Percentiles rank a stretch among this genome's conserved stretches.
Evolutionary conservation across 2,329 filamentous ascomycete species (phyloP).

Genomic region (Fusarium bulbicola): DNA sequence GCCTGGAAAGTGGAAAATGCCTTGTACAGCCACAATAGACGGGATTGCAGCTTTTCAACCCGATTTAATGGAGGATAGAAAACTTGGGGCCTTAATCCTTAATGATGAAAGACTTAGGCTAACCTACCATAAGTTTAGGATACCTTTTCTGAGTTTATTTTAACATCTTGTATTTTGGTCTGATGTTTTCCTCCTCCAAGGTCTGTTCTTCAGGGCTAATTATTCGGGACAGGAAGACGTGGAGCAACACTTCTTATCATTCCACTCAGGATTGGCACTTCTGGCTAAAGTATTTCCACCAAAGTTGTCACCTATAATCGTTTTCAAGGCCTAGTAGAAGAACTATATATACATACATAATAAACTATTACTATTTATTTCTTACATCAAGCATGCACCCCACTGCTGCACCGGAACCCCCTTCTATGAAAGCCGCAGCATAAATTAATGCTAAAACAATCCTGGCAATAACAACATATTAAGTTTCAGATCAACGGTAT

Average conservation of each 20-base stretch:
- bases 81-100: not conserved
- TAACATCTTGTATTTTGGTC: accelerated
- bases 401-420: accelerated
- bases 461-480: too few species aligned
- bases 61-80: too few species aligned
- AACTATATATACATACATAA: not conserved
- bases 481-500: too few species aligned
- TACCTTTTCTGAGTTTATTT: not conserved
- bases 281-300: accelerated
- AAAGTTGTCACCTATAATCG: too few species aligned
- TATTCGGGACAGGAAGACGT: accelerated
- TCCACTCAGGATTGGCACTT: not conserved
- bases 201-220: not conserved
- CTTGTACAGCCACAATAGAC: not conserved
- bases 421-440: too few species aligned
- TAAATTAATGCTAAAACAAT: too few species aligned
- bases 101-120: not conserved
- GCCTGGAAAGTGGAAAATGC: not conserved
- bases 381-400: too few species aligned
- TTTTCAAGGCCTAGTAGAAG: not conserved
- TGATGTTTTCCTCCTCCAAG: accelerated
- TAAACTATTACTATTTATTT: too few species aligned
- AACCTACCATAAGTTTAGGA: not conserved
- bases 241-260: not conserved
- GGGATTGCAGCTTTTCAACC: not conserved